phyloP scores from a whole-genome alignment of 345 rosid genomes.

The Eutrema heterophyllum region DNA sequence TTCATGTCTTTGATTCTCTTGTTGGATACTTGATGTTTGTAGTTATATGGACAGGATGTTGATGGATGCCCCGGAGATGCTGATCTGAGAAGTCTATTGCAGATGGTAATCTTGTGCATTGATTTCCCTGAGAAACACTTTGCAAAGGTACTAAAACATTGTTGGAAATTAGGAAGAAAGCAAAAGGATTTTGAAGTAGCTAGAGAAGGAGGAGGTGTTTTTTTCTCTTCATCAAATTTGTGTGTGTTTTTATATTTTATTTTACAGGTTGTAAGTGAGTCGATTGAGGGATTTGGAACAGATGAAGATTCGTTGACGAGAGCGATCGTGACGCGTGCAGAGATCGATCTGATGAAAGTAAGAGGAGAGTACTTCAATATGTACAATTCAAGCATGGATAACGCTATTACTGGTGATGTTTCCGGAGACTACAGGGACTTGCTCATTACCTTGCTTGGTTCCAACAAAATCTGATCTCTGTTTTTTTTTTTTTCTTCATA shows the following conservation, averaged over 20 bases:
- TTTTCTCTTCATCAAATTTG: neutral
- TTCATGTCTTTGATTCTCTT: neutral
- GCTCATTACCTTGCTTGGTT: slow-evolving; percentile 70
- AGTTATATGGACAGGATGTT: slow-evolving; percentile 47
- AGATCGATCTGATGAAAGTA: slow-evolving; percentile 63
- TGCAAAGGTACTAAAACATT: slow-evolving; percentile 50
- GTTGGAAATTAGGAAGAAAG: no score
- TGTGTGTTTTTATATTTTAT: neutral
- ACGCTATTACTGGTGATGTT: slow-evolving; percentile 60
- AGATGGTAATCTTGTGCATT: slow-evolving; percentile 49
- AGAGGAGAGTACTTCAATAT: slow-evolving; percentile 55
- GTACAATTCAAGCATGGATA: slow-evolving; percentile 53
- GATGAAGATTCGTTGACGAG: slow-evolving; percentile 83
- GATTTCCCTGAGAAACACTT: slow-evolving; percentile 77
- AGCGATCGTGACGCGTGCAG: slow-evolving; percentile 73
- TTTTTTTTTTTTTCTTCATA: neutral
- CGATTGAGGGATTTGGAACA: slow-evolving; percentile 70
- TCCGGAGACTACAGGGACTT: slow-evolving; percentile 72
- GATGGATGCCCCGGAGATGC: slow-evolving; percentile 43
- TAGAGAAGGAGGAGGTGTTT: neutral
- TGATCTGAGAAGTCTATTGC: slow-evolving; percentile 48
- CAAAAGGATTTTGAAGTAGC: neutral
- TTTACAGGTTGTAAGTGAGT: slow-evolving; percentile 49
- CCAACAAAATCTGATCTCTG: slow-evolving; percentile 37
- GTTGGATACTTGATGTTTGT: neutral